Evolutionary conservation across 129 eudicot species (phyloP), one percentile per base, ranked within the genome.

Genomic region (Smallanthus sonchifolius): DNA sequence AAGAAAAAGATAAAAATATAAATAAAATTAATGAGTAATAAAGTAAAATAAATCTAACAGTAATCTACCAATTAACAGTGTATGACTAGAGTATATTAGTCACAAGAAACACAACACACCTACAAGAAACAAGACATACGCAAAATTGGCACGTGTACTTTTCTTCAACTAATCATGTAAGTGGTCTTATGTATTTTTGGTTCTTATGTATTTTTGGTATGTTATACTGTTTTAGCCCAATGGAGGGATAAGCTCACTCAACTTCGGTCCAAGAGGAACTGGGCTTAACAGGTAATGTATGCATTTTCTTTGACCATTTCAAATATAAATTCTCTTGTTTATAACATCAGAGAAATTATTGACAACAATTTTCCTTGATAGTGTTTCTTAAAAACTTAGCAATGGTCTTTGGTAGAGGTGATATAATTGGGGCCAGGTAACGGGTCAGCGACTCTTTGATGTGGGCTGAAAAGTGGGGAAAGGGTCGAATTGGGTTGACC

Each of bases 201-300:
- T n/a, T n/a, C n/a, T n/a, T n/a, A n/a, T n/a, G n/a, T n/a, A n/a
- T 65, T 47, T 49, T 37, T 83, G 69, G n/a, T 49, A 17, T 67
- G 5, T 48, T 77, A 61, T 87, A n/a, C n/a, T n/a, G n/a, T n/a
- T n/a, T n/a, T n/a, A 92, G 98, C 98, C 5, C 80, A 84, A 67
- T 87, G 88, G 88, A 92, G 90, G 92, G 92, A 89, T 81, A 77
- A 84, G 77, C 91, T 92, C 52, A 85, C 88, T 49, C 85, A 88
- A 79, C 91, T 87, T 66, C 86, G 98, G 40, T 84, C 98, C 38
- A 83, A 92, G 83, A 86, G 71, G 90, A 89, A 92, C 83, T 89
- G 92, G 92, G 83, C 92, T 32, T 92, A 78, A 70, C 82, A 75
- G 87, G 88, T 86, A 75, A 77, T 1, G 34, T 6, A 6, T 51